Evolutionary conservation across 2,329 filamentous ascomycete species (phyloP), one percentile per base, ranked within the genome.

Genomic region (Aspergillus alliaceus): DNA sequence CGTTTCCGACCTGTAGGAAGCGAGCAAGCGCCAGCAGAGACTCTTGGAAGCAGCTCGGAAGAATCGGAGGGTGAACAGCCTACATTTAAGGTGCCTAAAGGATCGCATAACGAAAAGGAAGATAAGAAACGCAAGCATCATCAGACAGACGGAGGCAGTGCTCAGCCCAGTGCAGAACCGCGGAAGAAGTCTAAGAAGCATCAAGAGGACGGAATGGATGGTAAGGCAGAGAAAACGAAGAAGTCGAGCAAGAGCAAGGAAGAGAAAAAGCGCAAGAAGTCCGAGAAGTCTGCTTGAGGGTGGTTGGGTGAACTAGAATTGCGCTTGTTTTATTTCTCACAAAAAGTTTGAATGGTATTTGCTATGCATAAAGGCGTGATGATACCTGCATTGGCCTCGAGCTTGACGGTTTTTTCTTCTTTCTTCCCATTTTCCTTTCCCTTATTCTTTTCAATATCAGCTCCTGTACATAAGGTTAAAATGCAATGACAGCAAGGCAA

Each of bases 1-100:
- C 76, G 77, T 29, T 79, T 79, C 59, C 70, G 69, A 8, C 77
- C 77, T 20, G 72, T 77, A 35, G 77, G 77, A 25, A 76, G 73
- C 49, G 63, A 64, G 6, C 59, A 64, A 15, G 65, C 60, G 2
- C 61, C 66, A 0, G 67, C 73, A 1, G 72, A 75, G 60, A 74
- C 69, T 5, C 57, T 75, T 37, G 75, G 72, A 12, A 69, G 64
- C n/a, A 70, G 69, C 54, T 74, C 72, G 2, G 73, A 70, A 35
- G 69, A 76, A 59, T 75, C 72, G 2, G 75, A 76, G 44, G 65
- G 58, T 8, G 74, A 74, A 42, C 62, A 66, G 51, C 60, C 65
- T 52, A 69, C 67, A 6, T 71, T 71, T 62, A 72, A 72, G 61
- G 59, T 68, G 7, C 68, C 72, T 27, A 58, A 58, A 51, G 67